Base-by-base conservation (phyloP, 176 grass and related monocot species). In the Carex kokanica region DNA sequence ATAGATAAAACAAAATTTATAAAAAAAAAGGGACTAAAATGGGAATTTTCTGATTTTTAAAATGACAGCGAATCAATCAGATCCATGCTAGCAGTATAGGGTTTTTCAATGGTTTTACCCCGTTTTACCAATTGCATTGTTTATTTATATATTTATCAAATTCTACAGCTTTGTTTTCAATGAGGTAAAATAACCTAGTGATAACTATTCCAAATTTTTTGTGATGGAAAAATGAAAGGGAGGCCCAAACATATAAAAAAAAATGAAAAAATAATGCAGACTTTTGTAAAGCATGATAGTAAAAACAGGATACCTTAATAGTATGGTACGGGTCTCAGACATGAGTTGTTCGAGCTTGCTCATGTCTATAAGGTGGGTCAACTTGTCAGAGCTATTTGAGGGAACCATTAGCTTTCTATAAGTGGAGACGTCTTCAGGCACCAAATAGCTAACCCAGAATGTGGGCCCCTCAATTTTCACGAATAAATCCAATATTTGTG, bases 311-410 rank as follows among this genome's bases (percentile, higher is more conserved):
- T 92, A 99, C 96, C 96, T 99, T 87, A 89, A 92, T 79, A 99
- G 83, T 41, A 95, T 90, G 60, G 89, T 81, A 73, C 88, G 88
- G 41, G 93, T 95, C 88, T 99, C 89, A 27, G 89, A 85, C 88
- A 99, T 90, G 61, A 99, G 88, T 72, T 95, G 88, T 29, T 93
- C 91, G 18, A 99, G 93, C 79, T 93, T 99, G 90, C 88, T 83
- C 63, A 78, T 86, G 81, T 95, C 93, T 58, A 92, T 93, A 77
- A 89, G 55, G 65, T 89, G 62, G 61, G 89, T 87, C 36, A 85
- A 89, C 40, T 95, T 93, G 57, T 93, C 93, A 86, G 89, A 91
- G 79, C 32, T 93, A 52, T 85, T 84, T 57, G 96, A 90, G 36
- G 88, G 71, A 80, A 70, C 88, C 85, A 94, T 85, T 84, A 95